A percentile compares a stretch with the other conserved stretches of the same genome.
Conservation (phyloP, 2,329 filamentous ascomycete genomes). For the Lecanoromycetidae sp. region DNA sequence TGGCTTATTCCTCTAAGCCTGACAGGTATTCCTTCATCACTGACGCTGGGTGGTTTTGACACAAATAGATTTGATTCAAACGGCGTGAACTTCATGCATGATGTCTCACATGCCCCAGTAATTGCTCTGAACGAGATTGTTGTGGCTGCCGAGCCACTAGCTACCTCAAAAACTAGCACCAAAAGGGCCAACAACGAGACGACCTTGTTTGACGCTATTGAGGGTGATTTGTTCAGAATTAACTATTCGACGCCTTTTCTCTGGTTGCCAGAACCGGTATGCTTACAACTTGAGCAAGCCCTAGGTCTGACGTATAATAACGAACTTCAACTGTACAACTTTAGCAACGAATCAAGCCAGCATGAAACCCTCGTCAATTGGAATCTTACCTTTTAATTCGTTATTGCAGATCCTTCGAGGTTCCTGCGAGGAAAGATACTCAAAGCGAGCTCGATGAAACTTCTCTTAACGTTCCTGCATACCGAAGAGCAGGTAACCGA, state of each 20-base stretch:
- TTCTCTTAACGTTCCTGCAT: neutral
- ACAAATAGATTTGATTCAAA: constrained; percentile 17
- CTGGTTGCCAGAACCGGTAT: constrained; percentile 43
- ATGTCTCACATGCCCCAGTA: constrained; percentile 23
- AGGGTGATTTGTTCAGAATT: constrained; percentile 10
- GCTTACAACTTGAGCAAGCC: constrained; percentile 25
- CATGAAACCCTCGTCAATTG: constrained; percentile 20
- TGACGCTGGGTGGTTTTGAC: constrained; percentile 20
- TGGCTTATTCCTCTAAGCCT: constrained; percentile 22
- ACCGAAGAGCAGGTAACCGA: neutral
- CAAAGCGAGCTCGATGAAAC: constrained; percentile 3
- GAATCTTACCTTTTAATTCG: constrained; percentile 28
- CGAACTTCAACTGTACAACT: constrained; percentile 22
- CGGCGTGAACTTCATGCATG: constrained; percentile 17
- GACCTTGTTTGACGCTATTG: neutral
- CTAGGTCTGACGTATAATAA: constrained; percentile 27
- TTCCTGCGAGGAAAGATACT: neutral
- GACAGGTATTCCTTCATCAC: constrained; percentile 14
- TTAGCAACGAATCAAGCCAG: constrained; percentile 22
- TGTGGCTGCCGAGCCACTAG: constrained; percentile 15
- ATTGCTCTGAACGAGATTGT: constrained; percentile 20
- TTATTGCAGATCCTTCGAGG: constrained; percentile 18
- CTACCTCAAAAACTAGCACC: constrained; percentile 7
- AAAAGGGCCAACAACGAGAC: constrained; percentile 20
- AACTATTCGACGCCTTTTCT: constrained; percentile 29